Base-by-base conservation (phyloP, 441 rosid genomes). In the Cnidoscolus chayamansa region DNA sequence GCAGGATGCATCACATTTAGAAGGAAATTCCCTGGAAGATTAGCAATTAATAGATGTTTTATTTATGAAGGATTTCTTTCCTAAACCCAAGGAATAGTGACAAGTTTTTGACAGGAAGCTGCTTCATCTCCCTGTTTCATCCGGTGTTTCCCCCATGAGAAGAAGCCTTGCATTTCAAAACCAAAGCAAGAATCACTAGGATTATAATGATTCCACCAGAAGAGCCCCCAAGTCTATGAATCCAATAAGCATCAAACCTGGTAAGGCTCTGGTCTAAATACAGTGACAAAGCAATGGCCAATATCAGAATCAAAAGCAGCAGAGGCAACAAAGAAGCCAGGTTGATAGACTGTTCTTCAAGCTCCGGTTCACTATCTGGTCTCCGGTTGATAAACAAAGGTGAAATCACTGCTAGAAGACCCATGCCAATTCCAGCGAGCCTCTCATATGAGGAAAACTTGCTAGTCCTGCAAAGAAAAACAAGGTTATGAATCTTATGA, bases 181-280 rank as follows among this genome's bases (percentile, higher is more conserved):
- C 83, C 48, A 89, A 74, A 1, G 85, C 84, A 74, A 92, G 96
- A 84, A 92, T 77, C 54, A 90, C 72, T 63, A 90, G 90, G 55
- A 90, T 72, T 13, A 84, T 71, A 30, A 89, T 60, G 79, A 92
- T 85, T 30, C 97, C 97, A 68, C 87, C 84, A 45, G 94, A 85
- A 2, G 97, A 94, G 60, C 98, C 97, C 5, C 97, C 97, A 40
- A 83, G 86, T 79, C 98, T 84, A 70, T 94, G 93, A 76, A 94
- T 90, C 98, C 94, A 89, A 81, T 88, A 55, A 59, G 84, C 88
- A 83, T 94, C 97, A 70, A 89, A 89, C 84, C 83, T 82, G 64
- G 89, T 74, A 67, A 88, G 77, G 84, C 89, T 81, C 75, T 77
- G 81, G 71, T 94, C 97, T 45, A 81, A 67, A 79, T 68, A 84